Base-by-base conservation (phyloP, 805 yeast species). In the Yarrowia sp. region DNA sequence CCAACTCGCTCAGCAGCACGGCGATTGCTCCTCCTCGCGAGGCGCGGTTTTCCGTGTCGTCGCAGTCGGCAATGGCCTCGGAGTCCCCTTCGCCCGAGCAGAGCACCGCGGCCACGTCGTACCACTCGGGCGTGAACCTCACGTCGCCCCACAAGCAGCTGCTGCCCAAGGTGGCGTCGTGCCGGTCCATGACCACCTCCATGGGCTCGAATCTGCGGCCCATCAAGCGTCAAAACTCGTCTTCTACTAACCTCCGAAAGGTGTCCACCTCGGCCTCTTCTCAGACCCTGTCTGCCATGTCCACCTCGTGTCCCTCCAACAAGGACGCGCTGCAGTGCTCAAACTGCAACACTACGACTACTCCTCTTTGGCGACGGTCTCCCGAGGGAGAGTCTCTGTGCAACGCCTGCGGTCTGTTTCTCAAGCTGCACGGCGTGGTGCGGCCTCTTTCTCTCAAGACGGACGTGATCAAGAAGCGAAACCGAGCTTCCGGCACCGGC, bases 331-430 rank as follows among this genome's bases (percentile, higher is more conserved):
- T 58, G 28, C 49, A 58, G 30, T 92, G 97, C 76, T 87, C 92
- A 9, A 93, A 93, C 76, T 93, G 99, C 76, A 88, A 88, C 72
- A 93, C 99, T 0, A 85, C 83, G 68, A 92, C 96, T 33, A 93
- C 99, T 0, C 99, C 99, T 0, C 76, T 93, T 30, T 93, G 99
- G 99, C 80, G 99, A 71, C 81, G 98, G 65, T 91, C 92, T 69
- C 92, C 97, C 0, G 91, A 90, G 68, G 98, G 98, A 1, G 90
- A 91, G 75, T 96, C 98, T 0, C 78, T 93, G 66, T 93, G 99
- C 77, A 93, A 93, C 74, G 99, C 99, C 0, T 93, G 99, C 78
- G 99, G 99, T 0, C 78, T 93, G 67, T 93, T 93, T 71, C 81
- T 91, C 73, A 93, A 93, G 76, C 78, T 93, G 38, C 98, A 93